Base-by-base conservation (phyloP, 805 yeast species). In the Metschnikowia lunata region DNA sequence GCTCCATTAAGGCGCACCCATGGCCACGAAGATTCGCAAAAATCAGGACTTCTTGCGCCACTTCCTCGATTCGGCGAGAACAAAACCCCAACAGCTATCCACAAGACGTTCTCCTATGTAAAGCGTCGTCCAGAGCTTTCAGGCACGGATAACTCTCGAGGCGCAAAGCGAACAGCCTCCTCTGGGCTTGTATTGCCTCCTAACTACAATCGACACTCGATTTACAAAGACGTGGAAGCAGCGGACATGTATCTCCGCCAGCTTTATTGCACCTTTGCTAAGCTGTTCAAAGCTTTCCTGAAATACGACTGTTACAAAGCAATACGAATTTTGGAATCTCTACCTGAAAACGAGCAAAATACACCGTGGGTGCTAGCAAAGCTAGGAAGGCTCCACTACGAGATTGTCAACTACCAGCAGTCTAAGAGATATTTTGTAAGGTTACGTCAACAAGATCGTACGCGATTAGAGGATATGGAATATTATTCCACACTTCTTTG, bases 351-450 rank as follows among this genome's bases (percentile, higher is more conserved):
- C 38, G 86, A 83, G 61, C 69, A 75, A 46, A 69, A 79, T 42
- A 76, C 96, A 18, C 93, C 97, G 0, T 89, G 93, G 87, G 95
- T 89, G 10, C 73, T 88, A 39, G 78, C 89, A 18, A 82, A 83
- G 52, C 61, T 85, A 23, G 99, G 96, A 0, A 71, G 89, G 50
- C 67, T 88, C 35, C 88, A 88, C 63, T 90, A 85, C 63, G 98
- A 91, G 61, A 79, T 85, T 50, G 91, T 86, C 14, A 85, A 88
- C 61, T 91, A 91, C 64, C 82, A 80, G 46, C 85, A 84, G 62
- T 76, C 95, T 8, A 85, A 82, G 48, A 61, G 68, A 35, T 80
- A 75, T 52, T 91, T 86, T 58, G 64, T 66, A 13, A 74, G 72
- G 51, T 70, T 93, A 43, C 73, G 96, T 42, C 69, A 68, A 43